phyloP scores from a whole-genome alignment of 176 grass and related monocot species.

The Cenchrus purpureus region DNA sequence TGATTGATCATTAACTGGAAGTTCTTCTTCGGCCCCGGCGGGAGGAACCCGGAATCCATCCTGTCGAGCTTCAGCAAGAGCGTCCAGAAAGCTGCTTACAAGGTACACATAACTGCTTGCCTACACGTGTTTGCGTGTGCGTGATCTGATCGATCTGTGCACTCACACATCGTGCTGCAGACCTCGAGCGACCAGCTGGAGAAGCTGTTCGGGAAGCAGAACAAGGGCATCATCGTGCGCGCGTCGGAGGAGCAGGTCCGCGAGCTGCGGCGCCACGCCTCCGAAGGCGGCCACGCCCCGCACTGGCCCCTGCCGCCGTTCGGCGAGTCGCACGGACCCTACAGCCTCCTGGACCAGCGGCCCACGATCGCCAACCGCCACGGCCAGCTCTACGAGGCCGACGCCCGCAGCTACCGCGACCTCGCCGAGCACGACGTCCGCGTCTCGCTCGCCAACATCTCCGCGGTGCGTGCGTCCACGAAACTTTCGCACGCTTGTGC shows the following conservation, averaged over 20 bases:
- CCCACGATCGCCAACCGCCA: conserved; percentile 62
- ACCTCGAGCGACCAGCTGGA: conserved; percentile 45
- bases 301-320: conserved; percentile 54
- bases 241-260: conserved; percentile 70
- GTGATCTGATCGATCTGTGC: not conserved
- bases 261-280: conserved; percentile 49
- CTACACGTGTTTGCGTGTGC: not conserved
- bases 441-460: conserved; percentile 69
- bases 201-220: conserved; percentile 44
- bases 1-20: not conserved
- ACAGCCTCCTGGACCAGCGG: conserved; percentile 62
- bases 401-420: conserved; percentile 56
- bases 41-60: conserved; percentile 59
- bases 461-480: conserved; percentile 23
- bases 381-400: conserved; percentile 70
- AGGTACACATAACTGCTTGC: conserved; percentile 18
- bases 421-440: conserved; percentile 62
- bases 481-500: not conserved
- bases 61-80: conserved; percentile 59
- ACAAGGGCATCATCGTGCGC: conserved; percentile 46
- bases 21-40: conserved; percentile 67
- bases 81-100: conserved; percentile 62
- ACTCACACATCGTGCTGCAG: conserved; percentile 7
- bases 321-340: conserved; percentile 47
- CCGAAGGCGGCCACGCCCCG: conserved; percentile 44